Base-by-base conservation (phyloP, 768 basidiomycete species). In the Cantharellus cinnabarinus region DNA sequence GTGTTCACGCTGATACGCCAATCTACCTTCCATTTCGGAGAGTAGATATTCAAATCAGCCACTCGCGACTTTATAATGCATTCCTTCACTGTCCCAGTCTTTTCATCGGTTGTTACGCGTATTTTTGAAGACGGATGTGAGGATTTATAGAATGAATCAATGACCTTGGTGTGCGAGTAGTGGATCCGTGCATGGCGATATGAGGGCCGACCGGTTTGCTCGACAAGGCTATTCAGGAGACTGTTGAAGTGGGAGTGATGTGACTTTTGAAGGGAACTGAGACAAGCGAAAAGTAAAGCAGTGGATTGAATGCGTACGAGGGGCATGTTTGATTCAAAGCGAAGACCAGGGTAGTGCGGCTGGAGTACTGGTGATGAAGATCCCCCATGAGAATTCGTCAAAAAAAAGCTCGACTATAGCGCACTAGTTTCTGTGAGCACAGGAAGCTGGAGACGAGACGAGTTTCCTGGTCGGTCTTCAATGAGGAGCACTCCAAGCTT, bases 251-350 rank as follows among this genome's bases (percentile, higher is more conserved):
- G 81, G 67, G 79, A 80, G 70, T 98, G 91, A 70, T 98, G 93
- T 63, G 72, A 71, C 89, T 94, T 65, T 39, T 40, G 44, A 50
- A 50, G 62, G 64, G 4, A 62, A 48, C 62, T 74, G 74, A 42
- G 73, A 64, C 61, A 63, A 73, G 70, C 56, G 72, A 71, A 38
- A 59, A 10, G 7, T 15, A 34, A 34, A 20, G 10, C 34, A 14
- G 3, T 52, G 2, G 56, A 5, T 41, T 34, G 38, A 29, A 14
- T 37, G 76, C 84, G 66, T 67, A 94, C 89, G 63, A 75, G 71
- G 50, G 87, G 78, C 93, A 99, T 97, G 67, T 94, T 91, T 61
- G 89, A 85, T 68, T 91, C 86, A 69, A 97, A 97, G 7, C 81
- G 80, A 59, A 81, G 67, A 56, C 86, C 81, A 2, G 77, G 62